These are phyloP conservation scores for Colletotrichum agaves DNA, from an alignment of 2,329 filamentous ascomycete species.

Conservation along the genomic window DNA sequence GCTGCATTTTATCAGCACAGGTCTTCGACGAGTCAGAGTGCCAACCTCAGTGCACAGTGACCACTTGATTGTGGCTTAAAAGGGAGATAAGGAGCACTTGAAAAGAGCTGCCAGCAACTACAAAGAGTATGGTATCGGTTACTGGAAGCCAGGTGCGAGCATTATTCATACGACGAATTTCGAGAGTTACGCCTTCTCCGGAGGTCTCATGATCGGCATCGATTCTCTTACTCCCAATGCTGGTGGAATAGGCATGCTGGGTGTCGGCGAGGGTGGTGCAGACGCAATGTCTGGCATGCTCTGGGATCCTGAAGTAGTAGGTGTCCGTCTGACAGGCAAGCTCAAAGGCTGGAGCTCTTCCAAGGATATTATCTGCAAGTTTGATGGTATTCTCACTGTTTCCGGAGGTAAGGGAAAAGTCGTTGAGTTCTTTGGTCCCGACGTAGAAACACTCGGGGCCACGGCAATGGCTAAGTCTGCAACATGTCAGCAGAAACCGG, in stretches of 20 bases:
- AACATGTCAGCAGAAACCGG: slow-evolving; percentile 53
- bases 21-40: slow-evolving; percentile 48
- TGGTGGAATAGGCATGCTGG: slow-evolving; percentile 49
- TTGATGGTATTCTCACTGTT: slow-evolving; percentile 48
- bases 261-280: slow-evolving; percentile 55
- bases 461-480: slow-evolving; percentile 51
- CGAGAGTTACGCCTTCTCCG: slow-evolving; percentile 52
- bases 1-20: slow-evolving; percentile 54
- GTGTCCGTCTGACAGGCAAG: slow-evolving; percentile 45
- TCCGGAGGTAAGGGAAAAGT: slow-evolving; percentile 49
- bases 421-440: slow-evolving; percentile 50
- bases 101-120: slow-evolving; percentile 44
- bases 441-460: slow-evolving; percentile 44
- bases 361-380: slow-evolving; percentile 51
- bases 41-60: slow-evolving; percentile 54
- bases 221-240: slow-evolving; percentile 52
- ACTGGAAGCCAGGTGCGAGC: slow-evolving; percentile 50
- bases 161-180: slow-evolving; percentile 54
- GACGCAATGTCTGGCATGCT: slow-evolving; percentile 50
- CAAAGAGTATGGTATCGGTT: slow-evolving; percentile 55
- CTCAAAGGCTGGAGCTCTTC: slow-evolving; percentile 46
- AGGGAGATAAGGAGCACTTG: slow-evolving; percentile 46
- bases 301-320: slow-evolving; percentile 49
- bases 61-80: slow-evolving; percentile 48
- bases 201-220: slow-evolving; percentile 49